Evolutionary conservation across 2,329 filamentous ascomycete genomes (phyloP), one percentile per base, ranked within the genome.

Genomic region (Aspergillus tubingensis): DNA sequence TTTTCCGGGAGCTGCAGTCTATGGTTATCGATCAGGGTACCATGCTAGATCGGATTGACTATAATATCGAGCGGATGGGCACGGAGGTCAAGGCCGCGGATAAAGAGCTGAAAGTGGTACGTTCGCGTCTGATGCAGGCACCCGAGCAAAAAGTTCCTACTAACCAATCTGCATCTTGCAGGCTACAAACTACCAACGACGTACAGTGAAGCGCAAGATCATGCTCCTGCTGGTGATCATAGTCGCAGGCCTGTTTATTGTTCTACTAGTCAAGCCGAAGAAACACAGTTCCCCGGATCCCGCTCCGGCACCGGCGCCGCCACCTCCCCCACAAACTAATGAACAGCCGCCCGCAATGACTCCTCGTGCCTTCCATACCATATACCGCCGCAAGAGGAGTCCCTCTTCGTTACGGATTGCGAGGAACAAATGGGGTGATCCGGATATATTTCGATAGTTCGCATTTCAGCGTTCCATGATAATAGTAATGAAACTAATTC

Each of bases 1-100:
- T 99, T 54, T 99, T 99, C 81, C 91, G 96, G 63, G 95, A 99
- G 71, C 81, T 99, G 30, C 95, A 99, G 77, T 89, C 84, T 51
- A 98, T 99, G 93, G 92, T 96, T 68, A 93, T 96, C 66, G 91
- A 95, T 72, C 91, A 95, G 76, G 92, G 92, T 56, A 95, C 91
- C 13, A 91, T 96, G 85, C 83, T 96, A 21, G 93, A 96, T 76
- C 89, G 95, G 71, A 96, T 96, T 70, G 96, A 99, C 77, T 99
- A 97, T 80, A 99, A 99, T 70, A 92, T 99, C 56, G 95, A 99
- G 79, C 86, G 89, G 62, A 97, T 98, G 91, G 87, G 88, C n/a
- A 88, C 88, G 19, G 92, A 98, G 71, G 92, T 99, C 60, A 96
- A 96, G 74, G 91, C 85, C 19, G 95, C 95, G 3, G 91, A 96